Percentiles rank a stretch among this genome's conserved stretches.
Evolutionary conservation across 148 eudicot genomes (phyloP).

Genomic region (Fagopyrum homotropicum): DNA sequence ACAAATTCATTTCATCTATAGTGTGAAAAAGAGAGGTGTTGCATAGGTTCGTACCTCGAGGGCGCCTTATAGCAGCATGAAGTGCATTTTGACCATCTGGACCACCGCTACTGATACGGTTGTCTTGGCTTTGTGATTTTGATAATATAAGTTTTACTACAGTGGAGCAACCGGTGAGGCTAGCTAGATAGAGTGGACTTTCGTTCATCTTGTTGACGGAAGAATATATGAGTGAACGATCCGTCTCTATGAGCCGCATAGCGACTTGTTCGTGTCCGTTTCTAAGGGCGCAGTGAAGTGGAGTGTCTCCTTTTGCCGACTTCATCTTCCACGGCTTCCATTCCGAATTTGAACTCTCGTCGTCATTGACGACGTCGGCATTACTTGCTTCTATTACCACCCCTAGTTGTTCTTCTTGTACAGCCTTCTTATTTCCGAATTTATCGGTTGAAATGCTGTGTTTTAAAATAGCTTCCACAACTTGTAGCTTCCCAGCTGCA

Average conservation of each 20-base stretch:
- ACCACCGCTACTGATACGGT: no score
- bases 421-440: background rate
- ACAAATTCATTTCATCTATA: no score
- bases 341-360: no score
- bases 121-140: no score
- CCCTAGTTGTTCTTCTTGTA: accelerated
- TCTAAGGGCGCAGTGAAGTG: background rate
- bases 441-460: background rate
- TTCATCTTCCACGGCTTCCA: background rate
- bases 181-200: background rate
- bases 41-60: no score
- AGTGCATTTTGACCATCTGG: constrained; percentile 10
- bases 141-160: no score
- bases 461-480: background rate
- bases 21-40: no score
- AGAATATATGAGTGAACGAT: background rate
- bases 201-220: background rate
- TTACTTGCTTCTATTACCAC: no score
- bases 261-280: background rate
- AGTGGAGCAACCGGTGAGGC: background rate
- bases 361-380: background rate
- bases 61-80: background rate
- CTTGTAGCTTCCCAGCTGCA: background rate
- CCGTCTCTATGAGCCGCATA: background rate
- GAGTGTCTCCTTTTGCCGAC: background rate